Evolutionary conservation across 2,329 filamentous ascomycete species (phyloP).

Genomic region (Sporothrix humicola): DNA sequence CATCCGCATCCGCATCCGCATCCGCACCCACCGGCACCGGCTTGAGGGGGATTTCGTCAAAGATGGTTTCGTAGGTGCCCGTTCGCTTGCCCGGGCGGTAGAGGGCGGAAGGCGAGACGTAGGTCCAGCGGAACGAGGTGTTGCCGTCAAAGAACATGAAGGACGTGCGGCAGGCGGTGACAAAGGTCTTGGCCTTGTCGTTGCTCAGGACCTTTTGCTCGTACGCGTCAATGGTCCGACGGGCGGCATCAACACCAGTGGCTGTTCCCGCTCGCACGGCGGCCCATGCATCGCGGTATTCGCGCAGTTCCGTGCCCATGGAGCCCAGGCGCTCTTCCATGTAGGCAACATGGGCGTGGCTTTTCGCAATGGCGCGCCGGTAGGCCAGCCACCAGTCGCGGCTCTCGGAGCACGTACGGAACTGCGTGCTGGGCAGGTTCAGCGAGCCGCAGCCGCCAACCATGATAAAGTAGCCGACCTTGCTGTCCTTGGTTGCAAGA

Average conservation of each 20-base stretch:
- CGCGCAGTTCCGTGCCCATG: not conserved
- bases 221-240: not conserved
- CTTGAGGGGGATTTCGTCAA: not conserved
- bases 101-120: not conserved
- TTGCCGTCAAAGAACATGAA: not conserved
- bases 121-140: not conserved
- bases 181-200: not conserved
- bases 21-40: not conserved
- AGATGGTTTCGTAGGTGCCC: not conserved
- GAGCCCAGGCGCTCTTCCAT: not conserved
- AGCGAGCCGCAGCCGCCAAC: not conserved
- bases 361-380: conserved; percentile 1
- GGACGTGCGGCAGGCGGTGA: not conserved
- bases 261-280: not conserved
- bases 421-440: not conserved
- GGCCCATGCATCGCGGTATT: not conserved
- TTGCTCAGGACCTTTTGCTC: not conserved
- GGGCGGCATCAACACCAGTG: not conserved
- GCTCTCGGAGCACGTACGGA: conserved; percentile 2
- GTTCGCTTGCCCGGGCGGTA: not conserved
- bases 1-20: not conserved
- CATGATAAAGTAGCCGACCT: not conserved
- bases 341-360: not conserved
- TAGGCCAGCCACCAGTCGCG: not conserved
- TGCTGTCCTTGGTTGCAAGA: not conserved